Evolutionary conservation across 129 eudicot genomes (phyloP).

Genomic region (carrot (Daucus carota)): DNA sequence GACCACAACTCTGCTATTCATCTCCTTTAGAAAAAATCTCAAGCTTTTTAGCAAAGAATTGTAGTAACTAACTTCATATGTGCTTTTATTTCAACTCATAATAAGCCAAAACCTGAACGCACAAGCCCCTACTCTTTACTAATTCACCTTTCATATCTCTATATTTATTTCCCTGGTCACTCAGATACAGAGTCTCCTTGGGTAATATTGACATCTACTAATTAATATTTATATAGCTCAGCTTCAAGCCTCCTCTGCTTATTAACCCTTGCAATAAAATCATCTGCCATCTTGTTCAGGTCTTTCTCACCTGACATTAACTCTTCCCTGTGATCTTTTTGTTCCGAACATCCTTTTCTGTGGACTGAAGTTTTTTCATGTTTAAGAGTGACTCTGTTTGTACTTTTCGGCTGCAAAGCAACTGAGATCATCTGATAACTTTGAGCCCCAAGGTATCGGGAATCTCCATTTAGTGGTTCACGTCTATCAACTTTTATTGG

Average conservation of each 20-base stretch:
- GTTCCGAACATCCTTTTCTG: slow-evolving; percentile 6
- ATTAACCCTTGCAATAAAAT: slow-evolving; percentile 51
- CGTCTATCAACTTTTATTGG: background rate
- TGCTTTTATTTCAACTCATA: background rate
- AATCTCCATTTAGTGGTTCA: background rate
- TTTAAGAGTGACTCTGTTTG: background rate
- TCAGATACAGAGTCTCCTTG: background rate
- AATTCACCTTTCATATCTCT: slow-evolving; percentile 16
- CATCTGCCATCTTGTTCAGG: slow-evolving; percentile 54
- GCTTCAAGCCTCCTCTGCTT: slow-evolving; percentile 52
- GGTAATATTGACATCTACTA: background rate
- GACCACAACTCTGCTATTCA: background rate
- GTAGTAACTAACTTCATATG: background rate
- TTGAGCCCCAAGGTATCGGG: background rate
- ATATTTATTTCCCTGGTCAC: background rate
- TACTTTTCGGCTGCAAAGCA: background rate
- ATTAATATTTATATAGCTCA: slow-evolving; percentile 4
- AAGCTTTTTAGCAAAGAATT: background rate
- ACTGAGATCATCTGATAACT: background rate
- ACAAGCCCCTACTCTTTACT: background rate
- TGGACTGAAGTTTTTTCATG: background rate
- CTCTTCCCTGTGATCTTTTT: slow-evolving; percentile 20
- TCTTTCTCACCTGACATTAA: slow-evolving; percentile 28
- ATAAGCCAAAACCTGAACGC: background rate
- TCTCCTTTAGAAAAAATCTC: background rate